Conservation (phyloP, 768 basidiomycete species). For the Auricularia heimuer region DNA sequence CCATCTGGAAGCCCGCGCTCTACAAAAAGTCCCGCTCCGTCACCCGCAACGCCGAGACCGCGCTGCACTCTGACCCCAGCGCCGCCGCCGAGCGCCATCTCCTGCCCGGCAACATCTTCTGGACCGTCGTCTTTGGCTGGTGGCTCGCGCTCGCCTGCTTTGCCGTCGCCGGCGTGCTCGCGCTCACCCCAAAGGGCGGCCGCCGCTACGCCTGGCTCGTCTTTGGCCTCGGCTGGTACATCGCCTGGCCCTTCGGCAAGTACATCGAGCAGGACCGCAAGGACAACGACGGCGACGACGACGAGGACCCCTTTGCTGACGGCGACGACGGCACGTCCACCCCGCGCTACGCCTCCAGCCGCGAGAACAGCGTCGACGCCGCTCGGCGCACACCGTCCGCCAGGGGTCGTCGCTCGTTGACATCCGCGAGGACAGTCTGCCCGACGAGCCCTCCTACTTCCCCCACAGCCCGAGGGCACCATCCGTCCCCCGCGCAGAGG, state of each 20-base stretch:
- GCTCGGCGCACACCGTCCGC: not conserved
- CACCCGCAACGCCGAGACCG: conserved; percentile 91
- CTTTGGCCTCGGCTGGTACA: conserved; percentile 91
- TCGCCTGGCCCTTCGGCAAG: conserved; percentile 97
- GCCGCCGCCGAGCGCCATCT: conserved; percentile 90
- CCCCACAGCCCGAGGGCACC: not conserved
- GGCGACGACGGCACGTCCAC: conserved; percentile 22
- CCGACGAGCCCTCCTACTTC: not conserved
- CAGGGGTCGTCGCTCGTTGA: not conserved
- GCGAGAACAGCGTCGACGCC: conserved; percentile 2
- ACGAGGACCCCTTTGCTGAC: conserved; percentile 15
- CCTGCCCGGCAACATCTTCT: conserved; percentile 88
- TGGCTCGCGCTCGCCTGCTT: conserved; percentile 77
- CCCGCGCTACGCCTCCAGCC: conserved; percentile 3
- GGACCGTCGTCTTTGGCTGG: conserved; percentile 86
- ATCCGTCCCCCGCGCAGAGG: not conserved
- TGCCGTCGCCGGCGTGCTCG: conserved; percentile 54
- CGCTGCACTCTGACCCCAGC: conserved; percentile 84
- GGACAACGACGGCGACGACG: conserved; percentile 17
- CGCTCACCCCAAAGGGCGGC: conserved; percentile 70
- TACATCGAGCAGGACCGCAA: conserved; percentile 78
- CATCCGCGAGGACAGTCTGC: not conserved
- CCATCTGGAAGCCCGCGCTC: conserved; percentile 98
- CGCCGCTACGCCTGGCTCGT: conserved; percentile 75
- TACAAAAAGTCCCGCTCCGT: conserved; percentile 98